Percentiles rank a stretch among this genome's conserved stretches.
These are phyloP conservation scores for Cystobasidium slooffiae DNA, from an alignment of 1,284 basidiomycete species.

Conservation along the genomic window DNA sequence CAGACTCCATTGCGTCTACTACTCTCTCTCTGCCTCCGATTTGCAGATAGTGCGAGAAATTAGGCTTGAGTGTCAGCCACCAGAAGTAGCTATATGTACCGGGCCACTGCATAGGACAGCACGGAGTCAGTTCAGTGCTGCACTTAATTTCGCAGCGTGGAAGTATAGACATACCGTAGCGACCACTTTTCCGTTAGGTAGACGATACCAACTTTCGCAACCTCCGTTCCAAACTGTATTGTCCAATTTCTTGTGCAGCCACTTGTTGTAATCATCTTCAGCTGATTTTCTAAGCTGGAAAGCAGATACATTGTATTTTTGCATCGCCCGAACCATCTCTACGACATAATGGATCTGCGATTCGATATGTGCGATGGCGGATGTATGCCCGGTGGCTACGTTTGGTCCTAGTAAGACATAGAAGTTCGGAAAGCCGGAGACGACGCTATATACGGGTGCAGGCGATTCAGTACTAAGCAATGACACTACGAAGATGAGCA, in stretches of 20 bases:
- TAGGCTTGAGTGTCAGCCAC: conserved; percentile 31
- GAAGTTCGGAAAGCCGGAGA: conserved; percentile 42
- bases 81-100: conserved; percentile 35
- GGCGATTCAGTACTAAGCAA: not conserved
- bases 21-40: conserved; percentile 9
- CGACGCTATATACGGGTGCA: conserved; percentile 17
- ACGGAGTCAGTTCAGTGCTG: not conserved
- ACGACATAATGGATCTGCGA: conserved; percentile 44
- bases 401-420: conserved; percentile 34
- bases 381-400: conserved; percentile 44
- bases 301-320: conserved; percentile 27
- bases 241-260: conserved; percentile 35
- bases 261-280: conserved; percentile 27
- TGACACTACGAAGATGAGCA: not conserved
- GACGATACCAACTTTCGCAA: conserved; percentile 44
- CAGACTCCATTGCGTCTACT: conserved; percentile 2
- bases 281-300: conserved; percentile 40
- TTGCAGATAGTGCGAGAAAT: conserved; percentile 34
- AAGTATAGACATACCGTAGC: conserved; percentile 30
- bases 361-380: conserved; percentile 45
- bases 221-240: conserved; percentile 46
- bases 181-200: conserved; percentile 44
- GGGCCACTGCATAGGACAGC: conserved; percentile 12
- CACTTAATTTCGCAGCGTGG: not conserved
- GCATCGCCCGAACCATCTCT: conserved; percentile 42